Evolutionary conservation across 306 rosid species (phyloP), one percentile per base, ranked within the genome.

Genomic region (Quercus mongolica): DNA sequence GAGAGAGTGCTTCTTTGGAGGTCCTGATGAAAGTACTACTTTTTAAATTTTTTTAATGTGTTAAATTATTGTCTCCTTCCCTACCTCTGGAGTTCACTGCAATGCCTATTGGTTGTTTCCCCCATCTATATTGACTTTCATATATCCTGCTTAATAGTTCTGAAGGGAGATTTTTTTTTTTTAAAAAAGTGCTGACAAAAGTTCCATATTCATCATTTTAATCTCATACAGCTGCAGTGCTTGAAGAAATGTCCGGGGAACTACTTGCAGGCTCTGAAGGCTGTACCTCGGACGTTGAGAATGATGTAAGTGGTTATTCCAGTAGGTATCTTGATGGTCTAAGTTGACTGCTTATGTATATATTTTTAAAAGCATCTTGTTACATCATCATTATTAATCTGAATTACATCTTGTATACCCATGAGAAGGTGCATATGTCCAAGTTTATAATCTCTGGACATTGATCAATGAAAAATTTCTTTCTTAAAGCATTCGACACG

Each of bases 221-320:
- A 79, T 79, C 79, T 82, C 65, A 64, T 88, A 76, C 92, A 95
- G 99, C 88, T 95, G 73, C 95, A 95, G 67, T 79, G 92, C 79
- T 84, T 93, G 85, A 90, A 88, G 87, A 92, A 87, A 84, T 89
- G 89, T 78, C 96, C 98, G 30, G 93, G 93, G 80, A 95, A 93
- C 85, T 79, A 88, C 83, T 77, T 91, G 89, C 99, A 90, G 86
- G 97, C 98, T 74, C 83, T 95, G 85, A 91, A 86, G 88, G 86
- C 91, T 76, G 86, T 95, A 85, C 99, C 99, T 25, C 84, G 99
- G 86, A 95, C 99, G 69, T 86, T 93, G 89, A 91, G 99, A 82
- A 90, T 95, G 99, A 91, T 95, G 99, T 95, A 87, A 90, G 96
- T 84, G 74, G 17, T 79, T 71, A 56, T 61, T 78, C 44, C 65